Evolutionary conservation across 805 yeast genomes (phyloP).

Genomic region (Cyberlindnera subsufficiens): DNA sequence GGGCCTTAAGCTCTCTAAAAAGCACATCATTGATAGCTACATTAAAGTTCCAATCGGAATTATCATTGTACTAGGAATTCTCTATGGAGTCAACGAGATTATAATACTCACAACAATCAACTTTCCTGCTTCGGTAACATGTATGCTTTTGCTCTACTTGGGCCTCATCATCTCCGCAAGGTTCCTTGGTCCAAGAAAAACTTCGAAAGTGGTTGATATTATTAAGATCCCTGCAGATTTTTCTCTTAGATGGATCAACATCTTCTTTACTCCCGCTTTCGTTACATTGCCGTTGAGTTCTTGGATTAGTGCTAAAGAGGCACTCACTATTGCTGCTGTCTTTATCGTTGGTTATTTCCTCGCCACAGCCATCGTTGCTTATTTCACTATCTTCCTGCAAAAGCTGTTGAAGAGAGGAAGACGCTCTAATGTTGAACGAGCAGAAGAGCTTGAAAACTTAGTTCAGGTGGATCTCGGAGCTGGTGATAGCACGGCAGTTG

Average conservation of each 20-base stretch:
- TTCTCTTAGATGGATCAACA: constrained; percentile 69
- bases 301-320: constrained; percentile 61
- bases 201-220: constrained; percentile 20
- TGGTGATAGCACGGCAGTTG: constrained; percentile 1
- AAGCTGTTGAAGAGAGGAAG: constrained; percentile 14
- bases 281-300: constrained; percentile 63
- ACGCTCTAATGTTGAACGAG: constrained; percentile 20
- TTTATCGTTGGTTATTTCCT: constrained; percentile 60
- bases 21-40: constrained; percentile 18
- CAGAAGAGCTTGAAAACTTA: constrained; percentile 23
- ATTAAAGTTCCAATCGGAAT: constrained; percentile 21
- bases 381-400: constrained; percentile 39
- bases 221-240: constrained; percentile 64
- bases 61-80: constrained; percentile 12
- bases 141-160: constrained; percentile 56
- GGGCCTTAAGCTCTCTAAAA: constrained; percentile 15
- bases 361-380: constrained; percentile 44
- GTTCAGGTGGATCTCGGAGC: constrained; percentile 8
- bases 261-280: constrained; percentile 74
- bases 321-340: constrained; percentile 68
- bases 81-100: constrained; percentile 23
- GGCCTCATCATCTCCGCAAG: constrained; percentile 34
- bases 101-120: constrained; percentile 29
- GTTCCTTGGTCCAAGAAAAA: constrained; percentile 30
- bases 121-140: constrained; percentile 67